phyloP scores from a whole-genome alignment of 495 filamentous ascomycete genomes.

The Xylaria longipes region DNA sequence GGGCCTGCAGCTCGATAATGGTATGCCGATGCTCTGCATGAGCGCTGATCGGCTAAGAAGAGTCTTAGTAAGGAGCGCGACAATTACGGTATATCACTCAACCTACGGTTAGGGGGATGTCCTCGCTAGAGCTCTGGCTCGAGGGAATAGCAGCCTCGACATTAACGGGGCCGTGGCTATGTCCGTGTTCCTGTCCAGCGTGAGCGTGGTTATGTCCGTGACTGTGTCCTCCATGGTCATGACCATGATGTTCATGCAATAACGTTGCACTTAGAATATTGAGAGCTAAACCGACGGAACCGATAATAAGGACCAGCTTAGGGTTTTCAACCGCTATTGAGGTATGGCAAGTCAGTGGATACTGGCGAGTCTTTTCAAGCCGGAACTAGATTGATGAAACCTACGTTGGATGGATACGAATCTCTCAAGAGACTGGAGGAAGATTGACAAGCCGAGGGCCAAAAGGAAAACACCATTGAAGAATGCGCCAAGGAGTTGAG shows the following conservation, averaged over 20 bases:
- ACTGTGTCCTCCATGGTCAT: conserved; percentile 39
- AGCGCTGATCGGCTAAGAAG: conserved; percentile 61
- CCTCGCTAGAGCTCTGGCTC: conserved; percentile 46
- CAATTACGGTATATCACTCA: neutral
- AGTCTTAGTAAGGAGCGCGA: conserved; percentile 54
- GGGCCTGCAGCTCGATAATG: conserved; percentile 34
- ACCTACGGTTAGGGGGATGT: conserved; percentile 48
- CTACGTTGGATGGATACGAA: conserved; percentile 62
- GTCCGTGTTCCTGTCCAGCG: conserved; percentile 9
- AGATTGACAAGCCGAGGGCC: conserved; percentile 88
- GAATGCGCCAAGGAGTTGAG: conserved; percentile 89
- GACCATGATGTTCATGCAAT: conserved; percentile 68
- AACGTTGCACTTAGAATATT: conserved; percentile 84
- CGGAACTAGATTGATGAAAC: conserved; percentile 3
- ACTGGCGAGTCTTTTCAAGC: neutral
- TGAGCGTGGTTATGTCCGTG: conserved; percentile 44
- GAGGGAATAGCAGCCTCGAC: conserved; percentile 62
- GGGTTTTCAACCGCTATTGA: conserved; percentile 69
- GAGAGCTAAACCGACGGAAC: conserved; percentile 77
- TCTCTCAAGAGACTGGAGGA: conserved; percentile 88
- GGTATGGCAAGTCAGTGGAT: conserved; percentile 2
- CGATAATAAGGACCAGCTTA: conserved; percentile 78
- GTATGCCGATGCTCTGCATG: conserved; percentile 67
- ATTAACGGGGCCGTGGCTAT: conserved; percentile 61
- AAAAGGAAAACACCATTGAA: conserved; percentile 96